phyloP scores from a whole-genome alignment of 1,139 yeast genomes.

The Zygotorulaspora mrakii region DNA sequence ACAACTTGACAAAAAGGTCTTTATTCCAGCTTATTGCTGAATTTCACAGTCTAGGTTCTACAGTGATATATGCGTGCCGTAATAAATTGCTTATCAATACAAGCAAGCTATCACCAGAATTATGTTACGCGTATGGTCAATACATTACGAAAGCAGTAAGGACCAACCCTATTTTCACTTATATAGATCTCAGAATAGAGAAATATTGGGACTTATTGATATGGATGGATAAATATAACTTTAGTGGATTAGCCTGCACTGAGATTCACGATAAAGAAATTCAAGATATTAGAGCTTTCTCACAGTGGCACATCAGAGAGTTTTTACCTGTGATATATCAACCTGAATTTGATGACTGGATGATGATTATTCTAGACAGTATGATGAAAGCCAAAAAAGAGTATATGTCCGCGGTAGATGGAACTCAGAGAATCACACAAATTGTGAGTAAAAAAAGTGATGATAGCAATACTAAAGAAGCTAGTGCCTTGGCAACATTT shows the following conservation, averaged over 20 bases:
- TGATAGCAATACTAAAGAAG: conserved; percentile 37
- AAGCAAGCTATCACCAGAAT: conserved; percentile 72
- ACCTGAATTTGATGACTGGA: conserved; percentile 85
- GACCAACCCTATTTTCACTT: conserved; percentile 76
- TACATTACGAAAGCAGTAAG: conserved; percentile 77
- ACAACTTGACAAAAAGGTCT: conserved; percentile 80
- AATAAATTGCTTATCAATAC: conserved; percentile 73
- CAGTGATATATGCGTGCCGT: conserved; percentile 75
- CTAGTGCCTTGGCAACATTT: conserved; percentile 43
- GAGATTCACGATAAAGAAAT: conserved; percentile 54
- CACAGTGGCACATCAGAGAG: conserved; percentile 76
- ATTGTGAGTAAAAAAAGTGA: conserved; percentile 47
- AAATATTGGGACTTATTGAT: conserved; percentile 87
- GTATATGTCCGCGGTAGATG: conserved; percentile 39
- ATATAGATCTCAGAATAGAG: conserved; percentile 67
- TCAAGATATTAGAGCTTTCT: conserved; percentile 56
- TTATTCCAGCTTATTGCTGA: conserved; percentile 78
- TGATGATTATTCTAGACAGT: conserved; percentile 68
- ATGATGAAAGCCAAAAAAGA: conserved; percentile 54
- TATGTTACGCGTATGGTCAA: conserved; percentile 91
- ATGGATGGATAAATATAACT: conserved; percentile 94
- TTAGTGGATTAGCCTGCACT: conserved; percentile 74
- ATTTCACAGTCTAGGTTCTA: conserved; percentile 71
- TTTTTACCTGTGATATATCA: conserved; percentile 74
- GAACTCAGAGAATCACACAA: conserved; percentile 65